phyloP scores from a whole-genome alignment of 176 grass and related monocot genomes.

The Carex pumila region DNA sequence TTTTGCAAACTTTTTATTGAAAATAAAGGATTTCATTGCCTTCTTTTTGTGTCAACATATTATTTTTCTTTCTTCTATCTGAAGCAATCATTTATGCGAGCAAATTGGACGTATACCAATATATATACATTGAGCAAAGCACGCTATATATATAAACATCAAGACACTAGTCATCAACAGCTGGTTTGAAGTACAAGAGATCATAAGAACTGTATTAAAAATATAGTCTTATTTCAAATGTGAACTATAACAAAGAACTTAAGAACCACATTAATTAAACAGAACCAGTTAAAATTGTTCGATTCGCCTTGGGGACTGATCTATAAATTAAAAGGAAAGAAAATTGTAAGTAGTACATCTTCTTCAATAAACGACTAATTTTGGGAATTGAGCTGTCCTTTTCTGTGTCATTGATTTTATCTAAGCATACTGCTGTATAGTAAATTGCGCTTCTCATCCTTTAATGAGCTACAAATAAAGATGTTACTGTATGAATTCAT shows the following conservation, averaged over 20 bases:
- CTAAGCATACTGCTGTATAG: not conserved
- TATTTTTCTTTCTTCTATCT: not conserved
- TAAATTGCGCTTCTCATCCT: not conserved
- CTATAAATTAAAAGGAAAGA: not conserved
- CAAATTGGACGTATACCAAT: not conserved
- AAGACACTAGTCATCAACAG: too few relatives aligned
- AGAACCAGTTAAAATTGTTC: not conserved
- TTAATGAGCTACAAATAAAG: slow-evolving; percentile 18
- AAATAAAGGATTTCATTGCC: not conserved
- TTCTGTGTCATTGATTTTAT: slow-evolving; percentile 14
- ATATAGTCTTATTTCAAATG: not conserved
- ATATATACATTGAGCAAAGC: not conserved
- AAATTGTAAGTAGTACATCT: not conserved
- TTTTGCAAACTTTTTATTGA: not conserved
- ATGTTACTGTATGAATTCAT: not conserved
- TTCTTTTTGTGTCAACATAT: not conserved
- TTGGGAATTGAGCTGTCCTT: slow-evolving; percentile 18
- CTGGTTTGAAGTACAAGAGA: not conserved
- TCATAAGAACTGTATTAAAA: not conserved
- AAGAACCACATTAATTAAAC: not conserved
- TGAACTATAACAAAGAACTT: not conserved
- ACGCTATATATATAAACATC: not conserved
- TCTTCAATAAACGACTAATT: not conserved
- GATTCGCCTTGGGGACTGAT: not conserved
- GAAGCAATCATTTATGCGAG: not conserved